A percentile compares a stretch with the other conserved stretches of the same genome.
phyloP scores from a whole-genome alignment of 2,329 filamentous ascomycete genomes.

The Westerdykella sp. region DNA sequence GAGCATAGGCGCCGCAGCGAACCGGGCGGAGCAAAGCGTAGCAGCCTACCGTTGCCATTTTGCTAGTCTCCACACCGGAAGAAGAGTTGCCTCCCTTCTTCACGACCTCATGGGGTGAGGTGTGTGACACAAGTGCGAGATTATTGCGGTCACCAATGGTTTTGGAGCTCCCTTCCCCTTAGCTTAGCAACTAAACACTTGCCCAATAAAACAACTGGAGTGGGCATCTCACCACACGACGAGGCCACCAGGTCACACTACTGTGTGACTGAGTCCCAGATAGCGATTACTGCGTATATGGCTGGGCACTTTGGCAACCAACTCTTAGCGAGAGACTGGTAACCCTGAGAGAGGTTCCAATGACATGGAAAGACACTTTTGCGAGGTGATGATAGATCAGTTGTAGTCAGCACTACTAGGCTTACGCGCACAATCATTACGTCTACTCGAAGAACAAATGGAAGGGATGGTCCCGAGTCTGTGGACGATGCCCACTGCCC shows the following conservation, averaged over 20 bases:
- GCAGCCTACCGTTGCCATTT: not conserved
- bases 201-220: not conserved
- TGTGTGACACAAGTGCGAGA: not conserved
- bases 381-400: not conserved
- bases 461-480: not conserved
- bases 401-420: not conserved
- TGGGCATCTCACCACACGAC: not conserved
- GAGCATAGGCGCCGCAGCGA: no score
- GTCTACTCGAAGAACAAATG: not conserved
- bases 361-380: not conserved
- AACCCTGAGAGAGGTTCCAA: not conserved
- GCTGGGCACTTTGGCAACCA: not conserved
- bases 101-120: not conserved
- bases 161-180: not conserved
- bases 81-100: not conserved
- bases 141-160: not conserved
- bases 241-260: not conserved
- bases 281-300: not conserved
- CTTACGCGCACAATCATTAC: not conserved
- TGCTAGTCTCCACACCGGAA: not conserved
- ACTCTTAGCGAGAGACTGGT: not conserved
- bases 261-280: not conserved
- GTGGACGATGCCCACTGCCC: conserved; percentile 1
- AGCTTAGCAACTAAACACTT: not conserved
- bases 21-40: not conserved